Conservation (phyloP, 805 yeast species). For the Ogataea zsoltii region DNA sequence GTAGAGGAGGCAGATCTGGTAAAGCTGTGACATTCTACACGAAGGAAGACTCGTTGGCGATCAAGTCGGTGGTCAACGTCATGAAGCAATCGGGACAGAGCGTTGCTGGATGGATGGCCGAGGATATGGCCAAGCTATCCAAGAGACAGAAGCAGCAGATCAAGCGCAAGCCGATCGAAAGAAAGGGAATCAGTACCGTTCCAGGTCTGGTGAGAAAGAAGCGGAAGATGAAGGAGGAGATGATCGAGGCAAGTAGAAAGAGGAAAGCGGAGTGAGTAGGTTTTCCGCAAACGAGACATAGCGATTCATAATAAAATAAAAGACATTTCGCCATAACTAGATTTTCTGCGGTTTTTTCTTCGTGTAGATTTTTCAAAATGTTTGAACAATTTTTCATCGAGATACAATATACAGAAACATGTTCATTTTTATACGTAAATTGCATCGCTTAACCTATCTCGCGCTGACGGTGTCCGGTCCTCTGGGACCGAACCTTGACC, state of each 20-base stretch:
- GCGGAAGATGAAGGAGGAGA: constrained; percentile 60
- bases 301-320: too few species aligned
- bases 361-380: too few species aligned
- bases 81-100: constrained; percentile 76
- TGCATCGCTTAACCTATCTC: too few species aligned
- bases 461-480: too few species aligned
- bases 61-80: constrained; percentile 86
- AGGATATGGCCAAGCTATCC: constrained; percentile 59
- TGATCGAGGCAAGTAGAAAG: constrained; percentile 69
- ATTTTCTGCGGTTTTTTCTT: too few species aligned
- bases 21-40: constrained; percentile 91
- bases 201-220: constrained; percentile 67
- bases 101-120: constrained; percentile 78
- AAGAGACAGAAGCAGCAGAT: constrained; percentile 62
- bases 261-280: constrained; percentile 5
- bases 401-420: too few species aligned
- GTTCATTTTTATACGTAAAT: too few species aligned
- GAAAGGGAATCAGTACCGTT: constrained; percentile 82
- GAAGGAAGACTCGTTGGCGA: constrained; percentile 74
- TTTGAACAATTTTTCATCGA: neutral
- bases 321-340: too few species aligned
- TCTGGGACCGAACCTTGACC: too few species aligned
- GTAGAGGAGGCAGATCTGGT: constrained; percentile 89
- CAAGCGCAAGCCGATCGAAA: constrained; percentile 56
- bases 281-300: neutral